phyloP scores from a whole-genome alignment of 768 basidiomycete species.

The Lentinula aciculospora region DNA sequence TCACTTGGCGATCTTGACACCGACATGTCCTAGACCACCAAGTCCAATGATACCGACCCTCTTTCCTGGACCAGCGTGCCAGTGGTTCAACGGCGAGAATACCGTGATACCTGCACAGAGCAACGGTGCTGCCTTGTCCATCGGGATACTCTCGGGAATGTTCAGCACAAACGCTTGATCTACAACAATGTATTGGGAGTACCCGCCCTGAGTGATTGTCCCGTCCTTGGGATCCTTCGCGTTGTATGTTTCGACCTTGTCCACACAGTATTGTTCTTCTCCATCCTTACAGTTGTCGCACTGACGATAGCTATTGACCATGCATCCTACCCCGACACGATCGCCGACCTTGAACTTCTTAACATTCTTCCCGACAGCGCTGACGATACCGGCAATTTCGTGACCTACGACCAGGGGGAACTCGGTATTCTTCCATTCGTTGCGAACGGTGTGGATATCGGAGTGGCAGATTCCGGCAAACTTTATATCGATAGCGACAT shows the following conservation, averaged over 20 bases:
- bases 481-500: constrained; percentile 51
- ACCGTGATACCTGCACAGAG: constrained; percentile 63
- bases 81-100: constrained; percentile 51
- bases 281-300: constrained; percentile 44
- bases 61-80: constrained; percentile 51
- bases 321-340: constrained; percentile 47
- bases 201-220: constrained; percentile 39
- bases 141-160: constrained; percentile 48
- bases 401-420: constrained; percentile 39
- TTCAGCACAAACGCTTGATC: constrained; percentile 53
- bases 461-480: constrained; percentile 48
- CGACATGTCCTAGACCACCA: constrained; percentile 43
- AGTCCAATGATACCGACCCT: constrained; percentile 63
- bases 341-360: constrained; percentile 51
- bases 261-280: constrained; percentile 45
- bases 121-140: constrained; percentile 56
- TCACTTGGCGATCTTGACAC: constrained; percentile 3
- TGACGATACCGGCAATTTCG: constrained; percentile 51
- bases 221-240: constrained; percentile 33
- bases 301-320: constrained; percentile 45
- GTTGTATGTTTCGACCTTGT: constrained; percentile 30
- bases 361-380: constrained; percentile 49
- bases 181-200: constrained; percentile 38
- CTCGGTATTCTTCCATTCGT: constrained; percentile 24
- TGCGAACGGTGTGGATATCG: constrained; percentile 39